These are phyloP conservation scores for Ophiostoma sp. DNA, from an alignment of 2,329 filamentous ascomycete species.

Conservation along the genomic window DNA sequence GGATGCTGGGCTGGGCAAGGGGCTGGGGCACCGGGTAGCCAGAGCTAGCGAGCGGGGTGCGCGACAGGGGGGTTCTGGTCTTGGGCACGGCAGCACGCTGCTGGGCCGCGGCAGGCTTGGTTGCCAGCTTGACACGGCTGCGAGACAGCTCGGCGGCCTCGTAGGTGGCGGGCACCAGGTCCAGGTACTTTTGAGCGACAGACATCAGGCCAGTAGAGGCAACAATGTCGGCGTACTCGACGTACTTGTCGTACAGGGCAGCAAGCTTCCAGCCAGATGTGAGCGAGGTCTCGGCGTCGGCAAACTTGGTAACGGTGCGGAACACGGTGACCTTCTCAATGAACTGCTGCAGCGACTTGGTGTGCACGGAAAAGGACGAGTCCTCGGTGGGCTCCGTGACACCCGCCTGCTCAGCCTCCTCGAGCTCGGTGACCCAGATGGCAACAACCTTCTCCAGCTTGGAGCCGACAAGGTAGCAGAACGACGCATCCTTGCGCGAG, in stretches of 20 bases:
- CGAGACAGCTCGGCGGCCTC: conserved; percentile 82
- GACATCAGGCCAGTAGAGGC: conserved; percentile 82
- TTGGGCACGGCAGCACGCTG: conserved; percentile 10
- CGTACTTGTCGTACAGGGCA: conserved; percentile 87
- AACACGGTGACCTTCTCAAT: conserved; percentile 99
- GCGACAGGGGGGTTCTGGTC: conserved; percentile 9
- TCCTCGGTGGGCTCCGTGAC: conserved; percentile 65
- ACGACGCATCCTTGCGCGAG: conserved; percentile 81
- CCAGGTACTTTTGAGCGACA: conserved; percentile 84
- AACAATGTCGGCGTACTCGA: conserved; percentile 93
- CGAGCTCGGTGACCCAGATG: conserved; percentile 88
- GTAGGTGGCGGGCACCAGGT: conserved; percentile 77
- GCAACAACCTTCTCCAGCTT: conserved; percentile 95
- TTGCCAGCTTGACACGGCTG: conserved; percentile 79
- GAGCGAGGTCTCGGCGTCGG: conserved; percentile 67
- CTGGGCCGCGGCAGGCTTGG: conserved; percentile 44
- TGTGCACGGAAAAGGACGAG: conserved; percentile 87
- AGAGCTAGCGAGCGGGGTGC: conserved; percentile 15
- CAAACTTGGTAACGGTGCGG: conserved; percentile 86
- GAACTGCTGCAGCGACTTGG: conserved; percentile 80
- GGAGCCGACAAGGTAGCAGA: conserved; percentile 93
- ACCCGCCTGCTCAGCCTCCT: conserved; percentile 72
- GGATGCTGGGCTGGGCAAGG: conserved; percentile 12
- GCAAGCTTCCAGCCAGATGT: conserved; percentile 82
- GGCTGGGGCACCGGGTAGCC: conserved; percentile 48